Evolutionary conservation across 2,329 filamentous ascomycete genomes (phyloP).

Genomic region (Claviceps spartinae): DNA sequence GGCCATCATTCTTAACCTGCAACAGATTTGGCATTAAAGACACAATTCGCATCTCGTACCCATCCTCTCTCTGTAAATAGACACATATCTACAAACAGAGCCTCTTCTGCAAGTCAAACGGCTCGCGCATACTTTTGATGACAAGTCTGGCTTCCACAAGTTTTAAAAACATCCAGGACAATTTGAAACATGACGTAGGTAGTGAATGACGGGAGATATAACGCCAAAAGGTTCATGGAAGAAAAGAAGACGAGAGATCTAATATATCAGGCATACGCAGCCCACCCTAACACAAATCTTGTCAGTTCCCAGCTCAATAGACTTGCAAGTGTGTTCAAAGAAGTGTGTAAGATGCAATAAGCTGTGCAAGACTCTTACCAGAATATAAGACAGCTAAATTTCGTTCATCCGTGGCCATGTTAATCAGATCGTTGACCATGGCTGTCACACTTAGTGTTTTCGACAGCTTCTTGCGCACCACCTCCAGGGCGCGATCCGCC

Average conservation of each 20-base stretch:
- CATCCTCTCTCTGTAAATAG: too few species aligned
- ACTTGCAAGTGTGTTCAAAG: neutral
- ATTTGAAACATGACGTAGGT: neutral
- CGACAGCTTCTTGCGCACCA: slow-evolving; percentile 90
- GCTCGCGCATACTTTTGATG: too few species aligned
- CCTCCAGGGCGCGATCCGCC: slow-evolving; percentile 79
- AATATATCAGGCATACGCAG: slow-evolving; percentile 27
- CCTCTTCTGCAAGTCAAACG: too few species aligned
- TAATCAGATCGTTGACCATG: slow-evolving; percentile 93
- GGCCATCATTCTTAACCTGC: too few species aligned
- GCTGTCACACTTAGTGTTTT: slow-evolving; percentile 90
- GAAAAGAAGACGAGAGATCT: neutral
- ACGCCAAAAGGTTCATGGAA: neutral
- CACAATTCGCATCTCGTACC: too few species aligned
- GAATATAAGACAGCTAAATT: slow-evolving; percentile 87
- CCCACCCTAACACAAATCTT: slow-evolving; percentile 23
- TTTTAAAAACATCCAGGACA: neutral
- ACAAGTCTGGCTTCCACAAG: too few species aligned
- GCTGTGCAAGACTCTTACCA: slow-evolving; percentile 31
- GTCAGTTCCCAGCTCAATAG: slow-evolving; percentile 10
- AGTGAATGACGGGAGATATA: neutral
- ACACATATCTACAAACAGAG: too few species aligned
- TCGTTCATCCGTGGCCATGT: slow-evolving; percentile 83
- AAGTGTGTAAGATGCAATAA: too few species aligned
- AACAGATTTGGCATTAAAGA: too few species aligned